phyloP scores from a whole-genome alignment of 2,329 filamentous ascomycete genomes.

The Epicoccum sorghinum region DNA sequence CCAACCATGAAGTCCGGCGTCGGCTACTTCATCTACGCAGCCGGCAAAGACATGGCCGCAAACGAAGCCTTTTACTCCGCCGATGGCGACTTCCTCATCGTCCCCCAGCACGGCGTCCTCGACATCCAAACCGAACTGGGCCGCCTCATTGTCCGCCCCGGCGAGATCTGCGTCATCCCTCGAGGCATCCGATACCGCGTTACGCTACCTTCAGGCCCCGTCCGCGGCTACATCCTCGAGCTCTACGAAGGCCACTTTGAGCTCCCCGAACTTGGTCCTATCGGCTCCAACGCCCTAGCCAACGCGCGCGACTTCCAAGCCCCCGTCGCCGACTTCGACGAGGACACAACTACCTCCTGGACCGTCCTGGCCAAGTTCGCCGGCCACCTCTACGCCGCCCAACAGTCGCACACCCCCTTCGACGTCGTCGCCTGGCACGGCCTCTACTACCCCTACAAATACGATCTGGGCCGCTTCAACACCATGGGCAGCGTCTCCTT shows the following conservation, averaged over 20 bases:
- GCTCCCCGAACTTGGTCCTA: slow-evolving; percentile 69
- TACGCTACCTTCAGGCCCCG: slow-evolving; percentile 64
- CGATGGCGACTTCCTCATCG: slow-evolving; percentile 71
- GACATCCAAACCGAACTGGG: slow-evolving; percentile 74
- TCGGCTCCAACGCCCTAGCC: slow-evolving; percentile 70
- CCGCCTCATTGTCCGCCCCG: slow-evolving; percentile 66
- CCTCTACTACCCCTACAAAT: slow-evolving; percentile 68
- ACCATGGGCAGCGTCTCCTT: slow-evolving; percentile 62
- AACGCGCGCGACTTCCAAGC: slow-evolving; percentile 69
- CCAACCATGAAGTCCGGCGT: slow-evolving; percentile 78
- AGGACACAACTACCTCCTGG: slow-evolving; percentile 62
- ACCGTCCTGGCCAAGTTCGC: slow-evolving; percentile 66
- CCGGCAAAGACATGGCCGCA: slow-evolving; percentile 76
- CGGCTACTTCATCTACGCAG: slow-evolving; percentile 81
- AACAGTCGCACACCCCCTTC: slow-evolving; percentile 70
- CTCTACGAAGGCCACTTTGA: slow-evolving; percentile 69
- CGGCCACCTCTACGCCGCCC: slow-evolving; percentile 65
- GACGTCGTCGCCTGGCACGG: slow-evolving; percentile 76
- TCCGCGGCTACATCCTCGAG: slow-evolving; percentile 71
- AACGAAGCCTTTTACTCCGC: slow-evolving; percentile 82
- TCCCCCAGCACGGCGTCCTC: slow-evolving; percentile 68
- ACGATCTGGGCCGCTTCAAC: slow-evolving; percentile 64
- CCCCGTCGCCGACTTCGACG: slow-evolving; percentile 64
- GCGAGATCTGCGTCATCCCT: slow-evolving; percentile 71
- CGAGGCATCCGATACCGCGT: slow-evolving; percentile 69